phyloP scores from a whole-genome alignment of 345 rosid species.

The Eucalyptus erythrocorys region DNA sequence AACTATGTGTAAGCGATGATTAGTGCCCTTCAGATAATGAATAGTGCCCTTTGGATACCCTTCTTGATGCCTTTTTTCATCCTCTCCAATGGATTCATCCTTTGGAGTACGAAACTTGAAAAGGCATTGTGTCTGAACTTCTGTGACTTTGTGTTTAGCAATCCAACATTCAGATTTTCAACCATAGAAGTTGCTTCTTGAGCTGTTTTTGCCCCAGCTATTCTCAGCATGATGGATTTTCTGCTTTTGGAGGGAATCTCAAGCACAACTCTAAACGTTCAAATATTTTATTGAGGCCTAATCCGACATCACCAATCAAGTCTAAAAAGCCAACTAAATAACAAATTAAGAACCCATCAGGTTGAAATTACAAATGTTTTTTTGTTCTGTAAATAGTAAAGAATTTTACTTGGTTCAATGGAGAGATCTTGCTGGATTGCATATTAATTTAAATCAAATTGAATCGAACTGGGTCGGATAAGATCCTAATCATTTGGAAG shows the following conservation, averaged over 20 bases:
- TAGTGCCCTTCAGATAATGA: not conserved
- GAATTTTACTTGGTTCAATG: not conserved
- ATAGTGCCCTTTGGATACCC: not conserved
- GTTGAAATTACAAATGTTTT: not conserved
- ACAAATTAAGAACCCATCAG: not conserved
- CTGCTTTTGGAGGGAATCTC: not conserved
- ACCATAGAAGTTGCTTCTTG: not conserved
- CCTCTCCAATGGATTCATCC: not conserved
- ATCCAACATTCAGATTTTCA: not conserved
- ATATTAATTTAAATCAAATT: not conserved
- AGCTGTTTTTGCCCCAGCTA: not conserved
- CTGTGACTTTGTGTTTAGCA: not conserved
- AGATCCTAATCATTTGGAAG: not conserved
- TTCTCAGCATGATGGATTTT: not conserved
- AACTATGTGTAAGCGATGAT: not conserved
- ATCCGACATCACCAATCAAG: not conserved
- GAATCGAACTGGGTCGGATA: not conserved
- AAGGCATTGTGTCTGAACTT: not conserved
- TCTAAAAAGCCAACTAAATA: not conserved
- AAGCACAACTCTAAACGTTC: not conserved
- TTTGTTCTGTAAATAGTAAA: not conserved
- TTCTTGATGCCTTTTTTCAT: not conserved
- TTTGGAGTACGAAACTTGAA: not conserved
- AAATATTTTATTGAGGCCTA: not conserved
- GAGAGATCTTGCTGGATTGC: not conserved